Conservation (phyloP, 129 eudicot species). For the Sambucus nigra region DNA sequence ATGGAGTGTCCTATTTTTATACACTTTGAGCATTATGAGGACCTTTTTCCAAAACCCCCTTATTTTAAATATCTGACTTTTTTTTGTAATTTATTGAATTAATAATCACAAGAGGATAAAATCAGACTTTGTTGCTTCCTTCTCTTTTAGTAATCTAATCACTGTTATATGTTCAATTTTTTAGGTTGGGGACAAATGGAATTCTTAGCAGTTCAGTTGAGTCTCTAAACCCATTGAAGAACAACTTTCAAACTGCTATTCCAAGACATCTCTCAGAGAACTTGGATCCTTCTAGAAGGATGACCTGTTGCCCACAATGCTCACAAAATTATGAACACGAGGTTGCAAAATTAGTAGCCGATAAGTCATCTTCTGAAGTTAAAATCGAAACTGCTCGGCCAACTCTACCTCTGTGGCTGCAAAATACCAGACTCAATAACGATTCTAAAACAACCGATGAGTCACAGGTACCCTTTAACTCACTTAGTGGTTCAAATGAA, state of each 20-base stretch:
- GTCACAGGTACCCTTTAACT: background rate
- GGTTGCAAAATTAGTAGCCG: conserved; percentile 35
- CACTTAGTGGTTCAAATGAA: background rate
- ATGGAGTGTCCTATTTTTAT: too few species aligned
- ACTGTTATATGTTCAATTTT: background rate
- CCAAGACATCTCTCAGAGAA: conserved; percentile 35
- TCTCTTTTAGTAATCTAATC: background rate
- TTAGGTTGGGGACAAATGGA: conserved; percentile 56
- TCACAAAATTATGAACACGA: conserved; percentile 57
- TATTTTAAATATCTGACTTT: too few species aligned
- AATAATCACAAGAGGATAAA: too few species aligned
- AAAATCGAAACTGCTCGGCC: conserved; percentile 27
- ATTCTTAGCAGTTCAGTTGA: conserved; percentile 45
- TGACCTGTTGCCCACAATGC: conserved; percentile 57
- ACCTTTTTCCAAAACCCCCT: too few species aligned
- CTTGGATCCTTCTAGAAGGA: conserved; percentile 28
- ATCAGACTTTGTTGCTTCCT: background rate
- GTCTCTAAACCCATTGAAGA: conserved; percentile 41
- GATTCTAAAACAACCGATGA: conserved; percentile 9
- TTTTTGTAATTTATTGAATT: too few species aligned
- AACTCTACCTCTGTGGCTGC: conserved; percentile 81
- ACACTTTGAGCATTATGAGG: too few species aligned
- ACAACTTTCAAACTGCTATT: conserved; percentile 26
- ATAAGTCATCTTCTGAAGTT: conserved; percentile 39
- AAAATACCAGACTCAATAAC: conserved; percentile 36